phyloP scores from a whole-genome alignment of 2,329 filamentous ascomycete genomes.

The Cladosporium austrohemisphaericum region DNA sequence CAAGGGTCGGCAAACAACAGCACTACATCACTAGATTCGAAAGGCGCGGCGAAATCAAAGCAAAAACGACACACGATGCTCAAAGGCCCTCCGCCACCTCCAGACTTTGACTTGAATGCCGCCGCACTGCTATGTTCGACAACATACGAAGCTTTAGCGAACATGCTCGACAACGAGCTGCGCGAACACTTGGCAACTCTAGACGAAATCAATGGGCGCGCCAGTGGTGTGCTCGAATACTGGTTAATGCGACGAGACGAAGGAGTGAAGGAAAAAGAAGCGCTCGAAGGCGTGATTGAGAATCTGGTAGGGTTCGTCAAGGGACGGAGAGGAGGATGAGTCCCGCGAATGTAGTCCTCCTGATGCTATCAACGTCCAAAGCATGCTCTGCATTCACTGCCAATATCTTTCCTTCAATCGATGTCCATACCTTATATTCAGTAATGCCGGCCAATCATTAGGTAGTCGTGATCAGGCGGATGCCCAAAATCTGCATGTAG shows the following conservation, averaged over 20 bases:
- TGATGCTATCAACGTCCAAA: too few relatives aligned
- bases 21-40: conserved; percentile 31
- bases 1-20: conserved; percentile 28
- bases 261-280: conserved; percentile 84
- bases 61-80: conserved; percentile 12
- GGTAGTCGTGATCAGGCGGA: too few relatives aligned
- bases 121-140: conserved; percentile 76
- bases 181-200: conserved; percentile 66
- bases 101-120: conserved; percentile 73
- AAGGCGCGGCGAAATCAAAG: conserved; percentile 22
- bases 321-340: conserved; percentile 56
- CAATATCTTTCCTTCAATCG: too few relatives aligned
- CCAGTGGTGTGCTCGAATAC: conserved; percentile 76
- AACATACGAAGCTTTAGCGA: conserved; percentile 75
- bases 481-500: too few relatives aligned
- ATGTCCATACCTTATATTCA: too few relatives aligned
- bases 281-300: conserved; percentile 94
- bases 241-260: conserved; percentile 85
- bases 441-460: too few relatives aligned
- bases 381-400: too few relatives aligned
- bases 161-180: conserved; percentile 75
- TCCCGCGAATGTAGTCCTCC: too few relatives aligned
- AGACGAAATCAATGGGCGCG: conserved; percentile 64
- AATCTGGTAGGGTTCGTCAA: conserved; percentile 70
- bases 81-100: conserved; percentile 57